A percentile compares a stretch with the other conserved stretches of the same genome.
These are phyloP conservation scores for Podila epicladia DNA, from an alignment of 192 early-diverging fungal genomes.

Conservation along the genomic window DNA sequence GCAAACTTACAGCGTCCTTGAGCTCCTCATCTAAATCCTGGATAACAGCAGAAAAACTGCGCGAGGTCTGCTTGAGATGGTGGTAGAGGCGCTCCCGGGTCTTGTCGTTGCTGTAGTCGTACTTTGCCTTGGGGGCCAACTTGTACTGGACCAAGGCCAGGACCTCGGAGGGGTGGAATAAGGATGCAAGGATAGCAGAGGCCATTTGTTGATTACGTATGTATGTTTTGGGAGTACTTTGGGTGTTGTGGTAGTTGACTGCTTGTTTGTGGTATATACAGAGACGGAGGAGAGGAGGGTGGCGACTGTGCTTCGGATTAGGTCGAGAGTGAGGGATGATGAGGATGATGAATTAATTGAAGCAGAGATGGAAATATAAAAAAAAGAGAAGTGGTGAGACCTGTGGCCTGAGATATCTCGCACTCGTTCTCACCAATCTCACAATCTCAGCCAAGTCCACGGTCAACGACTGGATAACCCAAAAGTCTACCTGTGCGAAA, in stretches of 20 bases:
- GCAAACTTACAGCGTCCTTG: slow-evolving; percentile 71
- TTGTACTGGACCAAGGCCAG: slow-evolving; percentile 81
- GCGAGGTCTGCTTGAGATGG: slow-evolving; percentile 92
- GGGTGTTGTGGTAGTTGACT: background rate
- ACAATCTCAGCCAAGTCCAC: background rate
- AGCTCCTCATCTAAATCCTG: slow-evolving; percentile 82
- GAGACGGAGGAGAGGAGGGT: background rate
- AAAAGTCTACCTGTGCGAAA: background rate
- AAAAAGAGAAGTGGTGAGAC: background rate
- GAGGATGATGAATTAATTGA: slow-evolving; percentile 1
- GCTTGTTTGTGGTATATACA: slow-evolving; percentile 2
- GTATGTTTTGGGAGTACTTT: background rate
- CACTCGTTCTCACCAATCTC: background rate
- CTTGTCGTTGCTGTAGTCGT: slow-evolving; percentile 60
- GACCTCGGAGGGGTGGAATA: slow-evolving; percentile 88
- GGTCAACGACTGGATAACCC: background rate
- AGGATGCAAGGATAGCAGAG: slow-evolving; percentile 69
- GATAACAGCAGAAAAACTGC: slow-evolving; percentile 97
- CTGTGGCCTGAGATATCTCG: background rate
- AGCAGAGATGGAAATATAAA: slow-evolving; percentile 1
- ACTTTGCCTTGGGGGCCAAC: slow-evolving; percentile 56
- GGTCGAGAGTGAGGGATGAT: background rate
- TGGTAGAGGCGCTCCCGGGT: slow-evolving; percentile 84
- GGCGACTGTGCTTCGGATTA: background rate
- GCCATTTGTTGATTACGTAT: slow-evolving; percentile 53